Conservation (phyloP, 192 early-diverging fungal species). For the Gaertneriomyces semiglobifer region DNA sequence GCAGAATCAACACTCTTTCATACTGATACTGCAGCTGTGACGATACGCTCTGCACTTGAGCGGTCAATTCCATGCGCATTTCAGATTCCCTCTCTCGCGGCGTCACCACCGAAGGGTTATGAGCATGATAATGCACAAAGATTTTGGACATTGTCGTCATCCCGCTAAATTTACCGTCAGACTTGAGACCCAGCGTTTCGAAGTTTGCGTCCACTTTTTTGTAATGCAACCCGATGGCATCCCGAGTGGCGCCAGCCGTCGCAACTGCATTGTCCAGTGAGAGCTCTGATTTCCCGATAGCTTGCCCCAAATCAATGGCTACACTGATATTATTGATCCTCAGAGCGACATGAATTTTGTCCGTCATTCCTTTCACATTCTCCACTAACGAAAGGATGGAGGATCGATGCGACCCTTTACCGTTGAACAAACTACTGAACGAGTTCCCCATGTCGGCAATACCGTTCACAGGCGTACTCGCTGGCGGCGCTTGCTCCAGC, state of each 20-base stretch:
- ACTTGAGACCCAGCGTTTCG: slow-evolving; percentile 44
- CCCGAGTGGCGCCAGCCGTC: slow-evolving; percentile 22
- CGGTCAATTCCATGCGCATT: slow-evolving; percentile 9
- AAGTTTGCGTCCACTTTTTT: slow-evolving; percentile 34
- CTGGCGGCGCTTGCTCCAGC: slow-evolving; percentile 40
- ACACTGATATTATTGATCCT: slow-evolving; percentile 24
- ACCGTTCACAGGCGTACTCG: neutral
- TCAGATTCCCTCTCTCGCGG: slow-evolving; percentile 1
- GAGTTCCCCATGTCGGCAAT: neutral
- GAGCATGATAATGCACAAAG: slow-evolving; percentile 8
- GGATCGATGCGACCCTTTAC: slow-evolving; percentile 17
- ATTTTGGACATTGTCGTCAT: slow-evolving; percentile 20
- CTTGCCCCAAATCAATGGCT: slow-evolving; percentile 57
- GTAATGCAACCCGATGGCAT: slow-evolving; percentile 37
- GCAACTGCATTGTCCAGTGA: slow-evolving; percentile 44
- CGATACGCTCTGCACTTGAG: slow-evolving; percentile 45
- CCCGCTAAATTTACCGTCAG: slow-evolving; percentile 64
- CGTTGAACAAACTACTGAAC: neutral
- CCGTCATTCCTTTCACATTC: neutral
- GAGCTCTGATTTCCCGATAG: slow-evolving; percentile 57
- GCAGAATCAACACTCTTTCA: slow-evolving; percentile 65
- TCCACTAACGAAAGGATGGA: slow-evolving; percentile 21
- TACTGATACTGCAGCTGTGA: slow-evolving; percentile 71
- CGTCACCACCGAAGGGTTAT: slow-evolving; percentile 10
- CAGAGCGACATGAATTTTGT: slow-evolving; percentile 11